These are phyloP conservation scores for Fusarium keratoplasticum DNA, from an alignment of 2,329 filamentous ascomycete genomes.

Conservation along the genomic window DNA sequence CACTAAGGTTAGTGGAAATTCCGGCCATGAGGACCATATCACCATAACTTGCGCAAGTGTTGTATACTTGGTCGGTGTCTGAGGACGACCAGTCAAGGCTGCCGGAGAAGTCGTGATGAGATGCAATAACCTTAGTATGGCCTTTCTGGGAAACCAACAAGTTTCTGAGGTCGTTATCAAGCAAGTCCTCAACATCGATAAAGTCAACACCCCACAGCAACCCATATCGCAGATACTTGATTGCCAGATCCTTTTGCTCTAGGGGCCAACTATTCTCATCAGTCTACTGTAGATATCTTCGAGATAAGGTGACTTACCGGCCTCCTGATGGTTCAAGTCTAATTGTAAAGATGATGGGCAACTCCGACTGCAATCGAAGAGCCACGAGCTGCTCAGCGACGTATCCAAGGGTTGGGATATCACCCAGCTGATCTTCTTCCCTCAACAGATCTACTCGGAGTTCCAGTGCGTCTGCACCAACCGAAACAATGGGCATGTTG, in stretches of 20 bases:
- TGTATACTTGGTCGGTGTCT: not conserved
- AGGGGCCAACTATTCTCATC: conserved; percentile 9
- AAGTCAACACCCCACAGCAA: conserved; percentile 23
- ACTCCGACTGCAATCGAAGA: conserved; percentile 14
- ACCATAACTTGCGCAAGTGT: conserved; percentile 12
- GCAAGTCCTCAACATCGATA: conserved; percentile 21
- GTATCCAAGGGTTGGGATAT: conserved; percentile 14
- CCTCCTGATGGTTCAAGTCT: conserved; percentile 20
- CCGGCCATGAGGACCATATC: conserved; percentile 26
- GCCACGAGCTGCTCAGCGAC: conserved; percentile 18
- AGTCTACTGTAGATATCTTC: not conserved
- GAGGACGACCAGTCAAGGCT: conserved; percentile 13
- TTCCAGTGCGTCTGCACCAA: conserved; percentile 25
- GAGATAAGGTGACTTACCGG: not conserved
- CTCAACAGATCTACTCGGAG: conserved; percentile 16
- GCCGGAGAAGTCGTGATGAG: conserved; percentile 23
- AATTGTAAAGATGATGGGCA: conserved; percentile 25
- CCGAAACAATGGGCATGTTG: conserved; percentile 29
- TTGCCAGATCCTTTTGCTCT: not conserved
- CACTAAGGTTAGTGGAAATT: conserved; percentile 9
- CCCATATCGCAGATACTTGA: conserved; percentile 8
- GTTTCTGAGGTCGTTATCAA: not conserved
- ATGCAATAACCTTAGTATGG: conserved; percentile 14
- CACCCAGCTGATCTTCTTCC: not conserved
- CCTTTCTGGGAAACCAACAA: not conserved